Evolutionary conservation across 495 filamentous ascomycete species (phyloP).

Genomic region (Amorphotheca resinae): DNA sequence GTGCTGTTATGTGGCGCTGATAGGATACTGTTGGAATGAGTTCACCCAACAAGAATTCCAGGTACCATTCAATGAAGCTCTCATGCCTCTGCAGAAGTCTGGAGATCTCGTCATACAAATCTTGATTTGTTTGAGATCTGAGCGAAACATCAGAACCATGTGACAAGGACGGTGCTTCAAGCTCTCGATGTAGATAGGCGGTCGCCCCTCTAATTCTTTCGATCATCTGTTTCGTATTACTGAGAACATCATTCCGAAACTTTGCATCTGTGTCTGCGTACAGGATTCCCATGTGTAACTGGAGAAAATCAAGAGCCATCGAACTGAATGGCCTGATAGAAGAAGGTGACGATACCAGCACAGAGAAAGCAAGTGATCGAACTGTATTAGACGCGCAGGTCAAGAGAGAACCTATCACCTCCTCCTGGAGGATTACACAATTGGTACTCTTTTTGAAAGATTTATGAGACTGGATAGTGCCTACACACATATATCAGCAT

Average conservation of each 20-base stretch:
- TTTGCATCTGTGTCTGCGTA: slow-evolving; percentile 77
- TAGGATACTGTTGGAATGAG: slow-evolving; percentile 69
- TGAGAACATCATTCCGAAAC: slow-evolving; percentile 62
- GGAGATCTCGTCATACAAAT: neutral
- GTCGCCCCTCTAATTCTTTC: slow-evolving; percentile 45
- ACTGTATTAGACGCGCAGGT: slow-evolving; percentile 47
- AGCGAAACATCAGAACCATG: neutral
- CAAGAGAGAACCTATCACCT: slow-evolving; percentile 41
- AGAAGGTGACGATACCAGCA: slow-evolving; percentile 57
- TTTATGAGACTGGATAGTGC: slow-evolving; percentile 7
- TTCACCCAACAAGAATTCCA: slow-evolving; percentile 56
- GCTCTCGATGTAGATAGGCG: slow-evolving; percentile 29
- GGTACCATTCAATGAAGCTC: slow-evolving; percentile 55
- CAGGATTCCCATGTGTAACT: slow-evolving; percentile 48
- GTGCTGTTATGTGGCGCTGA: slow-evolving; percentile 68
- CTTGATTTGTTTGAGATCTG: neutral
- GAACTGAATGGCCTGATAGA: slow-evolving; percentile 56
- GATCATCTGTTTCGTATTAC: slow-evolving; percentile 52
- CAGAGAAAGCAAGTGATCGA: slow-evolving; percentile 60
- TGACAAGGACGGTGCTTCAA: slow-evolving; percentile 7
- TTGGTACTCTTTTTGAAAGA: slow-evolving; percentile 5
- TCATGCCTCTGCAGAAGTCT: slow-evolving; percentile 29
- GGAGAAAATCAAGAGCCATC: slow-evolving; percentile 44
- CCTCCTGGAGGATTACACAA: slow-evolving; percentile 28
- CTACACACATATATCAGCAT: slow-evolving; percentile 5